phyloP scores from a whole-genome alignment of 495 filamentous ascomycete genomes.

The Talaromyces liani region DNA sequence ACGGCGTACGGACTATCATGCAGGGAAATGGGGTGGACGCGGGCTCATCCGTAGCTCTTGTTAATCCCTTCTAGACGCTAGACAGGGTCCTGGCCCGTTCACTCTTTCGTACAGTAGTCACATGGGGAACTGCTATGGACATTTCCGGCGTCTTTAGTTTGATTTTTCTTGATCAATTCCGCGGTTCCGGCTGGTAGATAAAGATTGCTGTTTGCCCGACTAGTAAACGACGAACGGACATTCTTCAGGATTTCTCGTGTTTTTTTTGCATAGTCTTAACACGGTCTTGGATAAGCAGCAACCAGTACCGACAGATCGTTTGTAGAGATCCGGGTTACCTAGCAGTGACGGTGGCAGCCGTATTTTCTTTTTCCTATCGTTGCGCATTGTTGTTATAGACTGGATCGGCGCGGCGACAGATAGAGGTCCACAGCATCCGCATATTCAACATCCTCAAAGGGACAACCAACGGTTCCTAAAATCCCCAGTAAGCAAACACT shows the following conservation, averaged over 20 bases:
- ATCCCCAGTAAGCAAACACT: neutral
- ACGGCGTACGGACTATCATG: neutral
- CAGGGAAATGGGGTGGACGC: neutral
- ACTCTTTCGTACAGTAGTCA: neutral
- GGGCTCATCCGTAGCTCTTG: neutral
- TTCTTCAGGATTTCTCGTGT: neutral
- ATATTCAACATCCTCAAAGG: neutral
- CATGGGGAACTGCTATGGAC: neutral
- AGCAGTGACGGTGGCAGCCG: neutral
- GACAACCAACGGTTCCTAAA: neutral
- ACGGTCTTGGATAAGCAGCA: neutral
- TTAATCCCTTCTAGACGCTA: slow-evolving; percentile 1
- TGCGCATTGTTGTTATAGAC: neutral
- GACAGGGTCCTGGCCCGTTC: neutral
- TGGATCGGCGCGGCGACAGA: neutral
- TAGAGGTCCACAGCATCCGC: neutral
- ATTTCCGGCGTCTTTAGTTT: neutral
- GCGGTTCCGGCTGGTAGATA: neutral
- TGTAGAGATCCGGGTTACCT: neutral
- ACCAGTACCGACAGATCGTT: neutral
- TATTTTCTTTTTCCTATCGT: neutral
- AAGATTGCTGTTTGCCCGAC: neutral
- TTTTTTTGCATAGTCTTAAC: neutral
- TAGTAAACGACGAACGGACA: neutral
- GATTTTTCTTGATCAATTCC: neutral